These are phyloP conservation scores for Amphirosellinia nigrospora DNA, from an alignment of 495 filamentous ascomycete species.

Conservation along the genomic window DNA sequence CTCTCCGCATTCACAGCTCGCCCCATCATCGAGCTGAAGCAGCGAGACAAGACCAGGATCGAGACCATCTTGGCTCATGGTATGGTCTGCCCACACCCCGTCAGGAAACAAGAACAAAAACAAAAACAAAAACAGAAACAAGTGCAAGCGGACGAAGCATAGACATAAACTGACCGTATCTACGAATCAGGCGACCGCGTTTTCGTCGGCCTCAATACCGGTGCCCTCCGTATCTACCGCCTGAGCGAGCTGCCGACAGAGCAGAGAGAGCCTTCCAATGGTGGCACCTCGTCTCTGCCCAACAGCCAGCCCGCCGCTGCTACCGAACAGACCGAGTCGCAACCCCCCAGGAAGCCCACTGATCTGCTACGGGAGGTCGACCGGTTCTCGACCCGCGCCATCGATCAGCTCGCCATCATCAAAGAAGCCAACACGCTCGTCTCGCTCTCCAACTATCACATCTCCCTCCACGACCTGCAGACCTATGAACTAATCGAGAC, in stretches of 20 bases:
- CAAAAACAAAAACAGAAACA: not conserved
- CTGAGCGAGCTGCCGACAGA: conserved; percentile 64
- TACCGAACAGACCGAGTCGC: conserved; percentile 19
- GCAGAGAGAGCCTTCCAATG: conserved; percentile 28
- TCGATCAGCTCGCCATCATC: conserved; percentile 92
- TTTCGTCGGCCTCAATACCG: conserved; percentile 88
- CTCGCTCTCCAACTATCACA: conserved; percentile 84
- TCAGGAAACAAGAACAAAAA: not conserved
- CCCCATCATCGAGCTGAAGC: conserved; percentile 94
- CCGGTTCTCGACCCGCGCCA: conserved; percentile 85
- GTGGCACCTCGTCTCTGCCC: conserved; percentile 17
- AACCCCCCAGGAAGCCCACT: conserved; percentile 62
- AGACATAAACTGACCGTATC: conserved; percentile 8
- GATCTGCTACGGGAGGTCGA: conserved; percentile 89
- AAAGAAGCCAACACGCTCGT: conserved; percentile 92
- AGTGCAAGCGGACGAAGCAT: no score
- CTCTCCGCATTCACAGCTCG: conserved; percentile 97
- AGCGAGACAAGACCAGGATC: conserved; percentile 93
- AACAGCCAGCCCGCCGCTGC: conserved; percentile 12
- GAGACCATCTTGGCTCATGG: conserved; percentile 92
- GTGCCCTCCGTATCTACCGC: conserved; percentile 87
- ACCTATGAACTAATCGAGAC: conserved; percentile 81
- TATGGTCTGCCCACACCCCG: conserved; percentile 38
- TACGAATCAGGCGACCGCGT: conserved; percentile 75
- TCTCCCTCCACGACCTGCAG: conserved; percentile 87